Percentiles rank a stretch among this genome's conserved stretches.
Evolutionary conservation across 2,329 filamentous ascomycete genomes (phyloP).

Genomic region (Colletotrichum tanaceti): DNA sequence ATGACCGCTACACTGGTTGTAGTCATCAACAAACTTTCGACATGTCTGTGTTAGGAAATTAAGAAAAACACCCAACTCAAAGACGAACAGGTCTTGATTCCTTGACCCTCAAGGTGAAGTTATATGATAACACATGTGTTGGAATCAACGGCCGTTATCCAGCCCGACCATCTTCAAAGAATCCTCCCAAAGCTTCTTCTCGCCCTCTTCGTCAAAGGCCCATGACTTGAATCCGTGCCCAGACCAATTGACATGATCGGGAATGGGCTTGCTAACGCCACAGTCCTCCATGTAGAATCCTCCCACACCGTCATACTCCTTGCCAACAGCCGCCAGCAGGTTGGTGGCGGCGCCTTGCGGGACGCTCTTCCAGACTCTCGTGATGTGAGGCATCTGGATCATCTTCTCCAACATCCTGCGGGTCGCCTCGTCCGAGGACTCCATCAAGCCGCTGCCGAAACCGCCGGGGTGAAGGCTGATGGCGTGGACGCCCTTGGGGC

Average conservation of each 20-base stretch:
- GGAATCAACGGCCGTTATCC: not conserved
- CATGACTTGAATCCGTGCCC: conserved; percentile 16
- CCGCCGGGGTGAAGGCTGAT: conserved; percentile 33
- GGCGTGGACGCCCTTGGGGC: conserved; percentile 48
- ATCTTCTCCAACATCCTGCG: conserved; percentile 8
- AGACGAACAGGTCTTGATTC: too few relatives aligned
- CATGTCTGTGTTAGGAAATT: too few relatives aligned
- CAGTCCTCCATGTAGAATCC: conserved; percentile 26
- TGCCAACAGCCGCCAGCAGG: not conserved
- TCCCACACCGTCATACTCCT: conserved; percentile 13
- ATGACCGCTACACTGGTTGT: too few relatives aligned
- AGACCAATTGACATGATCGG: conserved; percentile 7
- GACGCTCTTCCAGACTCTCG: conserved; percentile 11
- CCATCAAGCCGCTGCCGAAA: not conserved
- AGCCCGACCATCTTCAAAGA: conserved; percentile 18
- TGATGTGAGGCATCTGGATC: conserved; percentile 17
- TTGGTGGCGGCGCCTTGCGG: conserved; percentile 14
- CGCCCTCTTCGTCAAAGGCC: conserved; percentile 12
- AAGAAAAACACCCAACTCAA: too few relatives aligned
- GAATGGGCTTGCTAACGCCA: conserved; percentile 7
- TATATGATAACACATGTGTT: not conserved
- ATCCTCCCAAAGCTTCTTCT: conserved; percentile 20
- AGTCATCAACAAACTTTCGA: too few relatives aligned
- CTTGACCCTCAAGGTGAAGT: too few relatives aligned
- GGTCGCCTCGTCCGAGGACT: conserved; percentile 16